A percentile compares a stretch with the other conserved stretches of the same genome.
Conservation (phyloP, 2,329 filamentous ascomycete species). For the Fusarium newnesense region DNA sequence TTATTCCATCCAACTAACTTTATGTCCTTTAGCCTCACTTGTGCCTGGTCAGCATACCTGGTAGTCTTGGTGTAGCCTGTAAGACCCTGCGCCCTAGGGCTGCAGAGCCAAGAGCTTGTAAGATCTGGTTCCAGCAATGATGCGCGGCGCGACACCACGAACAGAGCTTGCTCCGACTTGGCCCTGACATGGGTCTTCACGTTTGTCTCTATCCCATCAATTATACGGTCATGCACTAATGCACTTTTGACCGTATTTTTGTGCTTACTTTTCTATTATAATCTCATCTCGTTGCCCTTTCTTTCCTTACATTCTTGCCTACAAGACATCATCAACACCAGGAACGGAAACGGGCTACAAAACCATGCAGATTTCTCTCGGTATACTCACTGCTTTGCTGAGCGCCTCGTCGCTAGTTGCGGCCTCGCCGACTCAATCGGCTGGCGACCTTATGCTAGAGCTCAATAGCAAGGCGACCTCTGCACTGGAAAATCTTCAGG, state of each 20-base stretch:
- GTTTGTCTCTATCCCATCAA: neutral
- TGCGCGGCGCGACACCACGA: neutral
- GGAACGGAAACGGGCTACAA: accelerated
- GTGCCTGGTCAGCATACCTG: neutral
- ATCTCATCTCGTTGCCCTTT: too few relatives aligned
- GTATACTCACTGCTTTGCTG: neutral
- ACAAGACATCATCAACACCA: too few relatives aligned
- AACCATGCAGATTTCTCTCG: neutral
- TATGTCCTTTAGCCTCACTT: neutral
- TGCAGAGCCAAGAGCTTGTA: neutral
- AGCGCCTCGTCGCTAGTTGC: neutral
- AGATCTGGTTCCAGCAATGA: neutral
- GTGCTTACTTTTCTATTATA: neutral
- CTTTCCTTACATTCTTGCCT: too few relatives aligned
- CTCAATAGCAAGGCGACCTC: neutral
- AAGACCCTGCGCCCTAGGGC: neutral
- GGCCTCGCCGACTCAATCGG: neutral
- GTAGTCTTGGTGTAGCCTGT: neutral
- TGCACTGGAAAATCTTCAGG: neutral
- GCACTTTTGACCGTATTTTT: neutral
- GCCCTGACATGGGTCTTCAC: neutral
- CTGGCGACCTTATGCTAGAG: neutral
- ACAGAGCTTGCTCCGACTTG: neutral
- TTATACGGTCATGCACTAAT: neutral
- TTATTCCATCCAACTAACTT: neutral